Evolutionary conservation across 208 protist genomes (phyloP), one percentile per base, ranked within the genome.

Genomic region (Plasmodiophora brassicae): DNA sequence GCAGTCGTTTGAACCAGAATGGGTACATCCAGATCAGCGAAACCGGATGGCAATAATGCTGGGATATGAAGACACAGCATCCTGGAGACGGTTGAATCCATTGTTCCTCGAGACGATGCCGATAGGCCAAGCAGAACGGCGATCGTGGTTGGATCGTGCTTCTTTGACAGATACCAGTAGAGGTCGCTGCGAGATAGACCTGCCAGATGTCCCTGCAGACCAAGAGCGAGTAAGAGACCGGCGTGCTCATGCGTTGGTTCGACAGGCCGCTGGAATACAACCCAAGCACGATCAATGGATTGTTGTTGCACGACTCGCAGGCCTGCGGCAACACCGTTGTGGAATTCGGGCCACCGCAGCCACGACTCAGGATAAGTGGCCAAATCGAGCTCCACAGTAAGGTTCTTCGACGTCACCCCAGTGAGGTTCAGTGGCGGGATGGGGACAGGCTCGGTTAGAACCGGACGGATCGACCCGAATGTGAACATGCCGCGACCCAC

Each of bases 61-160:
- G 94, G 93, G 22, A 96, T 89, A 83, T 96, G 95, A 1, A 96
- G 86, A 28, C 87, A 92, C 1, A 96, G 91, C 65, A 95, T 92
- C 83, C 91, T 94, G 22, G 92, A 88, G 10, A 94, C 72, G 5
- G 88, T 85, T 25, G 85, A 39, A 46, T 95, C 91, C 91, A 92
- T 90, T 0, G 94, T 93, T 32, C 93, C 92, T 20, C 88, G 88
- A 20, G 91, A 83, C 22, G 89, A 84, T n/a, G 89, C 91, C 1
- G 92, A 78, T 32, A 95, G 92, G 53, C 94, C 94, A 1, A 96
- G 71, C 45, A 96, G 45, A 10, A 96, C 25, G 20, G 91, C 94
- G 36, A 96, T 90, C 46, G 84, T 94, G 0, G 93, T 95, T 28
- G 89, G 54, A 54, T 94, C 86, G 89, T 96, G 91, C 32, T 92